These are phyloP conservation scores for Penicillium aurantiogriseum DNA, from an alignment of 2,329 filamentous ascomycete genomes.

Conservation along the genomic window DNA sequence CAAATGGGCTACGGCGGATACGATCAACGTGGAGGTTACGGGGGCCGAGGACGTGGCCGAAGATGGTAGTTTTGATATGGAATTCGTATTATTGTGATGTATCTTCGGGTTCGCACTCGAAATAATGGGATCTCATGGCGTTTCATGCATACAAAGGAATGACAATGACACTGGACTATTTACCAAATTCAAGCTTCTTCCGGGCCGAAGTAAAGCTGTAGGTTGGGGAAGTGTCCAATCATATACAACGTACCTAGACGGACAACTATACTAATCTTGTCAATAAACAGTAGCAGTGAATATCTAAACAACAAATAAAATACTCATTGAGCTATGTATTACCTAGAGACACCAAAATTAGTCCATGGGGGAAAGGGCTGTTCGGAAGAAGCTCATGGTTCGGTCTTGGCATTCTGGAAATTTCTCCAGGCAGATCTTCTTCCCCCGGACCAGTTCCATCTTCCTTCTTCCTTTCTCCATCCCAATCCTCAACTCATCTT, in stretches of 20 bases:
- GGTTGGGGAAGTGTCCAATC: background rate
- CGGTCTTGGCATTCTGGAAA: conserved; percentile 48
- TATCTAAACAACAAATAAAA: background rate
- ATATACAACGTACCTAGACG: background rate
- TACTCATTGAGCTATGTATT: background rate
- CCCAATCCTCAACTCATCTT: conserved; percentile 28
- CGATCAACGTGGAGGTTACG: conserved; percentile 41
- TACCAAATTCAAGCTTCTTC: background rate
- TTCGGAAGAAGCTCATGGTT: conserved; percentile 30
- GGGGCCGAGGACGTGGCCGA: conserved; percentile 41
- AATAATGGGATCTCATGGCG: conserved; percentile 18
- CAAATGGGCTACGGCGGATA: conserved; percentile 46
- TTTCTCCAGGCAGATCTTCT: conserved; percentile 41
- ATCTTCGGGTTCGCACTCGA: background rate
- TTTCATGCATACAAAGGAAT: conserved; percentile 18
- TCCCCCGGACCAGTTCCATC: conserved; percentile 30
- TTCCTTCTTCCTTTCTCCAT: conserved; percentile 33
- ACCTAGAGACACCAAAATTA: background rate
- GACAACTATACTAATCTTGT: background rate
- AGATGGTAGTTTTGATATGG: conserved; percentile 34
- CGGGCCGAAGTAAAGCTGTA: conserved; percentile 9
- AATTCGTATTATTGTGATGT: conserved; percentile 11
- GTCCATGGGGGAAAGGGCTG: background rate
- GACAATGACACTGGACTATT: conserved; percentile 1
- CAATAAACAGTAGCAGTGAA: background rate